Evolutionary conservation across 306 rosid species (phyloP).

Genomic region (Vigna trinervia): DNA sequence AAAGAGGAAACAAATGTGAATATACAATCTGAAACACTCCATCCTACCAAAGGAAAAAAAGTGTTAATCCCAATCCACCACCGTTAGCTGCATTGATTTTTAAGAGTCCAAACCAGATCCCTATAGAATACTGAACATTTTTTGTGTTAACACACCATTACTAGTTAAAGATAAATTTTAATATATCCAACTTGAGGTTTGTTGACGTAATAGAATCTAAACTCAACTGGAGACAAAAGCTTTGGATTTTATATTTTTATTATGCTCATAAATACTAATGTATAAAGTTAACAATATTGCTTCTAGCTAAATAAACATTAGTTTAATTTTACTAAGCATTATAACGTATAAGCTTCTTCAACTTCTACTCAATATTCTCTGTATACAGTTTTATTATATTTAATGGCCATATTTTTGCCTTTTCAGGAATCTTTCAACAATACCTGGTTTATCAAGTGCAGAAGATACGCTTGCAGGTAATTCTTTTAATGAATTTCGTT

Average conservation of each 20-base stretch:
- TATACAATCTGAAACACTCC: not conserved
- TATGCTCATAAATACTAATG: constrained; percentile 4
- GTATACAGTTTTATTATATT: constrained; percentile 23
- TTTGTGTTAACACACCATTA: not conserved
- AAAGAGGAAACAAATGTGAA: not conserved
- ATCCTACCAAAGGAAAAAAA: not conserved
- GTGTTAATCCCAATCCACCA: not conserved
- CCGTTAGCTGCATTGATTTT: not conserved
- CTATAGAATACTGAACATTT: not conserved
- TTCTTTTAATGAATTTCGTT: constrained; percentile 6
- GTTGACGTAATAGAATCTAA: constrained; percentile 18
- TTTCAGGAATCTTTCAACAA: constrained; percentile 92
- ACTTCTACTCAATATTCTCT: constrained; percentile 18
- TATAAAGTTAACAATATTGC: constrained; percentile 8
- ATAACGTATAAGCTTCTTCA: constrained; percentile 2
- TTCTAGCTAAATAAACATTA: not conserved
- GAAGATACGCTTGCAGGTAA: constrained; percentile 94
- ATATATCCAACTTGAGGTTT: constrained; percentile 11
- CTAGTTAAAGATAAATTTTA: constrained; percentile 4
- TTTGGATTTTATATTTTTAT: not conserved
- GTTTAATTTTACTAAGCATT: constrained; percentile 30
- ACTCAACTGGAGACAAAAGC: not conserved
- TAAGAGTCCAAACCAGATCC: not conserved
- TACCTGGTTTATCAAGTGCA: constrained; percentile 97
- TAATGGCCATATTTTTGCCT: constrained; percentile 27